Evolutionary conservation across 257 asterid genomes (phyloP), one percentile per base, ranked within the genome.

Genomic region (Nicotiana tomentosiformis): DNA sequence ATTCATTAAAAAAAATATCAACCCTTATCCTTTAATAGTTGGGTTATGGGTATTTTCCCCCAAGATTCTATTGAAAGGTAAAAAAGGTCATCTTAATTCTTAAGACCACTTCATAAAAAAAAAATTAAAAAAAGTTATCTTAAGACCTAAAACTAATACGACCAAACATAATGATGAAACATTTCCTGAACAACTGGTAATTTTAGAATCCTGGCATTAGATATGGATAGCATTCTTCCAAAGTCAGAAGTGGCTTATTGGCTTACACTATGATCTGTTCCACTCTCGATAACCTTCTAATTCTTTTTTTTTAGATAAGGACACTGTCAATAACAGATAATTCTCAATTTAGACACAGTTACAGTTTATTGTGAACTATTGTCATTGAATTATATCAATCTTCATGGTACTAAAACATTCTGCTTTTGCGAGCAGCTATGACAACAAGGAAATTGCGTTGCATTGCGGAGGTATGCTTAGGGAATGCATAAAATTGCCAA

Each of bases 381-480:
- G 64, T 51, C 17, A 15, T 67, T 66, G 84, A 51, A 51, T 81
- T 46, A 55, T 49, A 49, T 51, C 29, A 18, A 49, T 14, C 10
- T 14, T 81, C 77, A 32, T 66, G 78, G 0, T 80, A 17, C 30
- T 46, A 69, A 53, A 26, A 29, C 35, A 29, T 81, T 72, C 82
- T 87, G 69, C 70, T 84, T 82, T 81, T 81, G 61, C 66, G 79
- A 83, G 68, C 97, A 96, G 99, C 89, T 96, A 96, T 69, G 99
- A 94, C 84, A 94, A 96, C 91, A 96, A 93, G 91, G 98, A 94
- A 84, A 94, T 96, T 89, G 99, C 99, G 70, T 87, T 91, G 89
- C 95, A 95, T 83, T 94, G 97, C 82, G 98, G 99, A 82, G 89
- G 93, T 88, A 92, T 96, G 98, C 93, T 96, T 85, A 90, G 99